Evolutionary conservation across 148 eudicot species (phyloP).

Genomic region (Euryodendron excelsum): DNA sequence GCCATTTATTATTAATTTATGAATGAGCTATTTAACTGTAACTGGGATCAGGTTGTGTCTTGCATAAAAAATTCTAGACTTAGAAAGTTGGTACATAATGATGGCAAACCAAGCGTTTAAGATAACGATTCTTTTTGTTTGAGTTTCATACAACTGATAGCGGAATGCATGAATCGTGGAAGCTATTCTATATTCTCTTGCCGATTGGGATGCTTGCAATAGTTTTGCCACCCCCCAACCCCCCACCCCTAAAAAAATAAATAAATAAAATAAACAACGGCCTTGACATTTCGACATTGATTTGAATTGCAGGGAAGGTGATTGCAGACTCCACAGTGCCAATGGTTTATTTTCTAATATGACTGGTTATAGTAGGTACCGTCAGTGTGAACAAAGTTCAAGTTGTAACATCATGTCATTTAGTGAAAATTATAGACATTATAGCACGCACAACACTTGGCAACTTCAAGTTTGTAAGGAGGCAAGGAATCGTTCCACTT

Average conservation of each 20-base stretch:
- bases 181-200: background rate
- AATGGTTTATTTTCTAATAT: constrained; percentile 15
- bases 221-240: background rate
- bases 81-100: background rate
- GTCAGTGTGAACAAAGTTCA: constrained; percentile 28
- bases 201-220: background rate
- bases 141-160: background rate
- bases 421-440: constrained; percentile 15
- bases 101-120: background rate
- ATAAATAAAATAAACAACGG: no score
- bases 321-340: constrained; percentile 14
- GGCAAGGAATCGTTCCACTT: constrained; percentile 13
- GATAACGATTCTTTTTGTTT: background rate
- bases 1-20: background rate
- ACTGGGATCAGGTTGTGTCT: background rate
- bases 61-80: background rate
- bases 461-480: constrained; percentile 9
- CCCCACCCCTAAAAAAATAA: no score
- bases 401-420: constrained; percentile 20
- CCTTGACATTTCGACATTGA: background rate
- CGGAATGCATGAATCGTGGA: background rate
- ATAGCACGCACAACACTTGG: constrained; percentile 16
- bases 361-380: constrained; percentile 21
- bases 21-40: background rate
- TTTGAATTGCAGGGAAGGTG: constrained; percentile 47